These are phyloP conservation scores for Patellifolia procumbens DNA, from an alignment of 179 eudicot species.

Conservation along the genomic window DNA sequence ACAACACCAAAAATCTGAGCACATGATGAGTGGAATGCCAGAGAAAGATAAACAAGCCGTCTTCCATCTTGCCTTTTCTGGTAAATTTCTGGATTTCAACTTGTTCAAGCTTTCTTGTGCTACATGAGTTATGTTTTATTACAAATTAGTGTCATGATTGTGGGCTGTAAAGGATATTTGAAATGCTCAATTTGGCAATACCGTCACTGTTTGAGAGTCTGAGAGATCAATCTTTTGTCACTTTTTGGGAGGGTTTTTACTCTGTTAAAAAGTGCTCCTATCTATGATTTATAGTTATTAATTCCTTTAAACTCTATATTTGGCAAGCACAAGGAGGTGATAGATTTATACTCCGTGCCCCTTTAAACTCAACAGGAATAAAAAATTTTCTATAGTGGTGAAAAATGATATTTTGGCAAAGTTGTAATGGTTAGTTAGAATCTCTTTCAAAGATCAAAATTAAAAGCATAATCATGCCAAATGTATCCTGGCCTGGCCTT, in stretches of 20 bases:
- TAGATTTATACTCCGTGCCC: neutral
- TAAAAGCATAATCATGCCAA: neutral
- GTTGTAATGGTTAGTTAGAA: neutral
- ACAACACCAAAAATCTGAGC: slow-evolving; percentile 26
- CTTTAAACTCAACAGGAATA: neutral
- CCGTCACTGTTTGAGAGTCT: neutral
- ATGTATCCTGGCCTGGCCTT: neutral
- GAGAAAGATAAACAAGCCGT: slow-evolving; percentile 30
- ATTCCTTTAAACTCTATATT: neutral
- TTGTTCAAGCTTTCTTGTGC: neutral
- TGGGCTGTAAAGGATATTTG: neutral
- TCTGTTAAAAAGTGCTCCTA: slow-evolving; percentile 2
- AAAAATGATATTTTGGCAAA: neutral
- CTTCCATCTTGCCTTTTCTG: slow-evolving; percentile 31
- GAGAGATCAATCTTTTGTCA: neutral
- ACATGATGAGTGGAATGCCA: slow-evolving; percentile 17
- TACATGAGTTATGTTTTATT: neutral
- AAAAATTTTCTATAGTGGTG: neutral
- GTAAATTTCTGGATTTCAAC: slow-evolving; percentile 12
- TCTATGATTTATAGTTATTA: neutral
- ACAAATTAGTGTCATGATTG: neutral
- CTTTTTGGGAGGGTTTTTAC: slow-evolving; percentile 9
- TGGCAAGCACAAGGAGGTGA: neutral
- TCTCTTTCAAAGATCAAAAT: neutral
- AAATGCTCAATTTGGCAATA: neutral